Base-by-base conservation (phyloP, 1,284 basidiomycete species). In the Austroboletus olivaceoglutinosus region DNA sequence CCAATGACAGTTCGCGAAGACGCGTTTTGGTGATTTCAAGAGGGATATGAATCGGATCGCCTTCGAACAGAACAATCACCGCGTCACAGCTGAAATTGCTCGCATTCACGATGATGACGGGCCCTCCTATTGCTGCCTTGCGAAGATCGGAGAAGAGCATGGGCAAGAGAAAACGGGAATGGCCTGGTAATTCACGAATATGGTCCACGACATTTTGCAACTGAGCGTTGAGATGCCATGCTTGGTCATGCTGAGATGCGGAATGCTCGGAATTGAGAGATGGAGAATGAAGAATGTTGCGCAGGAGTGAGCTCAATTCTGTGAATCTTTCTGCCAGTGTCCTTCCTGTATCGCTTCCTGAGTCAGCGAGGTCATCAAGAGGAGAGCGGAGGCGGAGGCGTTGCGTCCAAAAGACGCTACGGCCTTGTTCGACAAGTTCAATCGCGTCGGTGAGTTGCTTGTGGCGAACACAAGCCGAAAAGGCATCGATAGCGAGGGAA, bases 1-100 rank as follows among this genome's bases (percentile, higher is more conserved):
- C 22, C 7, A 15, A 46, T 10, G 44, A 41, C 18, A 46, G 40
- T 27, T 51, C 29, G 8, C 2, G 19, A 27, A 47, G 22, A n/a
- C 36, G 30, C 2, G 16, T 16, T 31, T 37, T 19, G 4, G 42
- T 44, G 36, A 47, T 52, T 27, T 43, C 22, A 15, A 58, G 52
- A 19, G 50, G 52, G 34, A 58, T 34, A 29, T 55, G 56, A 11
- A 53, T 45, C 8, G 54, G 52, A 30, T 37, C 48, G 18, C 38
- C 36, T 23, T 52, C 48, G 16, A 40, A 15, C 23, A 47, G 43
- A 25, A 62, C 27, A 29, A 65, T 62, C 25, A 65, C 25, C 11
- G 56, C 61, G 49, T 43, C 40, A 10, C 40, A 42, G 10, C 25
- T 29, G 19, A 29, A 42, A 10, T 23, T 23, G 40, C 40, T 42